Conservation (phyloP, 257 asterid species). For the Misopates orontium region DNA sequence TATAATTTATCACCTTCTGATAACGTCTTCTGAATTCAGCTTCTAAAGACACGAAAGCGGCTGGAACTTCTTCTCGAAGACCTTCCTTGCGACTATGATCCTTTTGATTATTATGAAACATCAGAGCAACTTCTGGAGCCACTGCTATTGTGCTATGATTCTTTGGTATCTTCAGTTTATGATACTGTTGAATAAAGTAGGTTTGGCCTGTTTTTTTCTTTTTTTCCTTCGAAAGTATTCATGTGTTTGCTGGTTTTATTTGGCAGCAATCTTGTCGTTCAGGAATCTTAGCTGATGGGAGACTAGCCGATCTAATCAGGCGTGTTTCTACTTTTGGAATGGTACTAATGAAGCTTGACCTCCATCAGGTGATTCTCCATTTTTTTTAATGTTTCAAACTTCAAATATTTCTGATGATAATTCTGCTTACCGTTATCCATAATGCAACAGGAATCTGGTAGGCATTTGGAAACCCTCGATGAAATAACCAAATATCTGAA, state of each 20-base stretch:
- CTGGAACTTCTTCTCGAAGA: conserved; percentile 93
- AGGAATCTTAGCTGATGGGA: conserved; percentile 87
- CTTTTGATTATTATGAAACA: conserved; percentile 83
- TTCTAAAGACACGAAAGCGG: conserved; percentile 71
- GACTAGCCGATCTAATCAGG: conserved; percentile 86
- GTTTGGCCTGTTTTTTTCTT: too few relatives aligned
- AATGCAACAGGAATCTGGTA: conserved; percentile 78
- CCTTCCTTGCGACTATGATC: conserved; percentile 85
- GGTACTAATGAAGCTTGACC: conserved; percentile 96
- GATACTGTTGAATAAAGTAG: too few relatives aligned
- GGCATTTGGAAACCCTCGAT: conserved; percentile 89
- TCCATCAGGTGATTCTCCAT: conserved; percentile 72
- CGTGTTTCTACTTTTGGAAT: conserved; percentile 91
- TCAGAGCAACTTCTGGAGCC: conserved; percentile 88
- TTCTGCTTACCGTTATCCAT: conserved; percentile 25
- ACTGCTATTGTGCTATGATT: conserved; percentile 76
- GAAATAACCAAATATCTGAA: conserved; percentile 84
- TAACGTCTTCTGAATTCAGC: conserved; percentile 48
- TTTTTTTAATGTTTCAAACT: too few relatives aligned
- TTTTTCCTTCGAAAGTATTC: too few relatives aligned
- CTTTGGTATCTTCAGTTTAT: conserved; percentile 52
- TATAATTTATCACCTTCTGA: conserved; percentile 13
- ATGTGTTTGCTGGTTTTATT: conserved; percentile 21
- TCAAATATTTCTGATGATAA: too few relatives aligned
- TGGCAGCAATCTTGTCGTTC: conserved; percentile 88